Evolutionary conservation across 768 basidiomycete genomes (phyloP), one percentile per base, ranked within the genome.

Genomic region (Krasilnikovozyma curviuscula): DNA sequence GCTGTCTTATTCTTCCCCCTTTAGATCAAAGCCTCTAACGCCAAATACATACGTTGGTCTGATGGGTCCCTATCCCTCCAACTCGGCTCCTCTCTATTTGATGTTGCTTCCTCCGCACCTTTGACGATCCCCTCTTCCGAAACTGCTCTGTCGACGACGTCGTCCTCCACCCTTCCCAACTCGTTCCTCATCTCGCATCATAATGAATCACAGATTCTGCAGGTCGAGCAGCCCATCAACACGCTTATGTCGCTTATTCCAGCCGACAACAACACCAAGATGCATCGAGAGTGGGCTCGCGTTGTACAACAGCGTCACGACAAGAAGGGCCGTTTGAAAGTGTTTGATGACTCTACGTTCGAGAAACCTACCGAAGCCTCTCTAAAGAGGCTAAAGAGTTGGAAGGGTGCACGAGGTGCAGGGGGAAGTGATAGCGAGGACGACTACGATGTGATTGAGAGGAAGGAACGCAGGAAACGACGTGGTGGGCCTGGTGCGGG

Each of bases 11-110:
- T 23, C 16, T 12, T 23, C 44, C 6, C 8, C 24, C 39, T 9
- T 9, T 40, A 93, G 88, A 69, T 66, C 55, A 74, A 78, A 54
- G 80, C 89, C 69, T 84, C 85, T 14, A 98, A 98, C 60, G 77
- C 81, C 54, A 79, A 88, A 27, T 69, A 95, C 32, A 76, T 98
- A 49, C 76, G 81, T 13, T 98, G 93, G 93, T 93, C 88, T 6
- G 93, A 98, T 61, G 91, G 91, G 14, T 74, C 81, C 13, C 66
- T 86, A 48, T 89, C 86, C 56, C 73, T 98, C 27, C 80, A 83
- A 54, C 68, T 98, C 47, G 93, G 93, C 35, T 81, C 83, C 63
- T 91, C 97, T 59, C 69, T 93, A 5, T 97, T 89, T 65, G 88
- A 95, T 67, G 77, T 97, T 43, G 56, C 48, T 54, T 27, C 38